phyloP scores from a whole-genome alignment of 768 basidiomycete genomes.

The Filobasidium wieringae region DNA sequence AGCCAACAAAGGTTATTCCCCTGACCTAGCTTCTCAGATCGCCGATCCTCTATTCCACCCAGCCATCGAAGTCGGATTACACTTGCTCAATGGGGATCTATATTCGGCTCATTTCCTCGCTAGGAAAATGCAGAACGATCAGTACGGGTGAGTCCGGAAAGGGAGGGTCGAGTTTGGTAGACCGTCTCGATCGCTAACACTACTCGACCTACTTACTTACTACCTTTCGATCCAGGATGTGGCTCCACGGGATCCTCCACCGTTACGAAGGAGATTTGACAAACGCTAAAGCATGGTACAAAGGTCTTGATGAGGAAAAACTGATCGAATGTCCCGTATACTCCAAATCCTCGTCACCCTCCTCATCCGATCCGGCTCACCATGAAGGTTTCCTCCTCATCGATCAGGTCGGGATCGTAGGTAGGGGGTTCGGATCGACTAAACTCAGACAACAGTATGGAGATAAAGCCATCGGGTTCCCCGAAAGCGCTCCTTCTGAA shows the following conservation, averaged over 20 bases:
- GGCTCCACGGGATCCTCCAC: constrained; percentile 10
- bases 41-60: constrained; percentile 12
- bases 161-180: too few species aligned
- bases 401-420: constrained; percentile 8
- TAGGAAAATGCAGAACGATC: constrained; percentile 13
- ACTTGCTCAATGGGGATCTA: constrained; percentile 6
- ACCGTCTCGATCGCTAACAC: not conserved
- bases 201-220: not conserved
- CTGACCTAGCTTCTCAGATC: constrained; percentile 10
- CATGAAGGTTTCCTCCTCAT: constrained; percentile 4
- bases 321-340: constrained; percentile 8
- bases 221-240: not conserved
- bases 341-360: not conserved
- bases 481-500: constrained; percentile 1
- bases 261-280: constrained; percentile 11
- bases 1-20: constrained; percentile 7
- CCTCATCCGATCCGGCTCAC: constrained; percentile 2
- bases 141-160: constrained; percentile 1
- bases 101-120: constrained; percentile 12
- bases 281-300: constrained; percentile 11
- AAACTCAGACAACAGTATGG: constrained; percentile 6
- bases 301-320: constrained; percentile 8
- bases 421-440: not conserved
- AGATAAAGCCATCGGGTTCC: constrained; percentile 8
- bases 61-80: constrained; percentile 7